Evolutionary conservation across 352 stramenopile species (phyloP), one percentile per base, ranked within the genome.

Genomic region (Phytophthora melonis): DNA sequence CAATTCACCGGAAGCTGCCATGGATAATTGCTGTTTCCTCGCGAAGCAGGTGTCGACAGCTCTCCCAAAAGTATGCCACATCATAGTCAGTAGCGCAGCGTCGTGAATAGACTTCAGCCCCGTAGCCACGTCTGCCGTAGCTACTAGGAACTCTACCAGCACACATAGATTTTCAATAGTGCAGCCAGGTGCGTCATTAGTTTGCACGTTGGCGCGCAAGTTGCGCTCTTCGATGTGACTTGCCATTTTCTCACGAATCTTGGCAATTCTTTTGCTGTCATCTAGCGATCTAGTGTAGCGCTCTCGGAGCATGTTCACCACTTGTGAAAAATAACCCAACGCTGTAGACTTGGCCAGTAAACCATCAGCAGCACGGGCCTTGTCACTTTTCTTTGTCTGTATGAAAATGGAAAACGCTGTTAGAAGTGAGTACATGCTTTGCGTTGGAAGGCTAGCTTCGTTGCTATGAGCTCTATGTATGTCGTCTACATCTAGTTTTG

Each of bases 161-260:
- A 23, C 45, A 53, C 45, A 53, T 23, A 53, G 16, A 53, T 53
- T 18, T 9, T 25, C 7, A 4, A 27, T 10, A 11, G 45, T 64
- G 36, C 59, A 66, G 0, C 45, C 47, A 13, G 30, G 27, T 30
- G 59, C 27, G n/a, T 55, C 58, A 25, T 56, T 32, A 19, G 60
- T 54, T 43, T 55, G 58, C 23, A 56, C 18, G 41, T 64, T 64
- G 4, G 41, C 58, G 25, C 39, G 58, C 4, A 67, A 19, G 19
- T 67, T 67, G n/a, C 47, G 27, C 19, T 59, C 27, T 11, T 67
- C 30, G 5, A 59, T 59, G 7, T 23, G 2, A n/a, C 47, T 67
- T 3, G 49, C n/a, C 47, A 67, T 67, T 52, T 67, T 57, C 8
- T 67, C 60, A 5, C 59, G 45, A 50, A 59, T 54, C n/a, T 67